Base-by-base conservation (phyloP, 1,284 basidiomycete species). In the Ceratobasidium sp. region DNA sequence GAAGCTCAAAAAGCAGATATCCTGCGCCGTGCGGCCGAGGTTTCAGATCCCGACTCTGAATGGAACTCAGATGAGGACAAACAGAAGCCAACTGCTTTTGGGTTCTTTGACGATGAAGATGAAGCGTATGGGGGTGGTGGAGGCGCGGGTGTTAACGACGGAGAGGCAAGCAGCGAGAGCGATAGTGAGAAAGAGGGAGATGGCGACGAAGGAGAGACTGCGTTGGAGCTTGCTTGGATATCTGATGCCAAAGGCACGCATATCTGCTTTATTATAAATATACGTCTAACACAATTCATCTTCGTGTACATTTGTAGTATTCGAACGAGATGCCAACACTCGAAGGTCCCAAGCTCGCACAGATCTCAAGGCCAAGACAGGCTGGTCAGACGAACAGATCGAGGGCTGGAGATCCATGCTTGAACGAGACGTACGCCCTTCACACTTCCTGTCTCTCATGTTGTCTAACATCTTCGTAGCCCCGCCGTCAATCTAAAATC, bases 321-420 rank as follows among this genome's bases (percentile, higher is more conserved):
- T 96, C 78, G 88, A 91, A 35, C 83, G 92, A n/a, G 92, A 94
- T 80, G 85, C 85, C 0, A 82, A 83, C 50, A 95, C 93, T 16
- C 82, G 92, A 63, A 83, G 91, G 64, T 86, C 89, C 70, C 89
- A 90, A 77, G 84, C 84, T 0, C 83, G 95, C 41, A 83, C 82
- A 6, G 87, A 90, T 63, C 82, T 96, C 73, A 87, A 86, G 77
- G 83, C 85, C 23, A 85, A 87, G 76, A 94, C 92, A 46, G 88
- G 89, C 2, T 90, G 89, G 88, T 81, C 78, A 16, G 89, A 96
- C 79, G 89, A 91, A 76, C 93, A 95, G 79, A 88, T 96, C 35
- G 94, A 96, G 80, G 94, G 94, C 0, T 96, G 94, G 94, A 86
- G 81, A 73, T 88, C 92, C 71, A 94, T 96, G 91, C 81, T 96